Base-by-base conservation (phyloP, 1,284 basidiomycete genomes). In the Ganoderma lucidum region DNA sequence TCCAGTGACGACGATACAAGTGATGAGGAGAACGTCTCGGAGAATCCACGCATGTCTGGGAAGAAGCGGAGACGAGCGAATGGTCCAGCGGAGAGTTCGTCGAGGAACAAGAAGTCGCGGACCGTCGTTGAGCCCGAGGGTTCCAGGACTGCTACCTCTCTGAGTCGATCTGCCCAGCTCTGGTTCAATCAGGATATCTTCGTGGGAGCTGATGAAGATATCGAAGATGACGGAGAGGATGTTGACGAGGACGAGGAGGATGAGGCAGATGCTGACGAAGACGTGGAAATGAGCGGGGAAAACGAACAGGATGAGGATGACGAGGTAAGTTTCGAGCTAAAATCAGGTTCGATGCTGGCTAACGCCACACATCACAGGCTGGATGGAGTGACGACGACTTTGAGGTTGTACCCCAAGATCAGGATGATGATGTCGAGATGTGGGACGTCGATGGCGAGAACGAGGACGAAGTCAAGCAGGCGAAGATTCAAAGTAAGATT, bases 131-230 rank as follows among this genome's bases (percentile, higher is more conserved):
- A 81, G 56, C 77, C 84, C n/a, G 81, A 83, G 32, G 78, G 79
- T 61, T 79, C 81, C 3, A 78, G 80, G 69, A 69, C 74, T 2
- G 68, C 78, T 69, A 72, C 80, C 1, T 75, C 81, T n/a, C 74
- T 80, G 12, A 90, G 84, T 73, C 84, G 85, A 58, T 84, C 86
- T 45, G 82, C 91, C 0, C 83, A 88, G 73, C 75, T 99, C 28
- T 99, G 98, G 98, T 99, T 99, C 81, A 94, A 96, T 77, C 98
- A 99, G 80, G 93, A 94, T 63, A 82, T 98, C 62, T 99, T 99
- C 85, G 88, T 91, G 69, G 93, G 87, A n/a, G 78, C 95, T 8
- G 89, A 89, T 37, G 85, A 86, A 62, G 76, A 89, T 9, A 84
- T 84, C 12, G 83, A 83, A n/a, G 78, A 86, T n/a, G 77, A 80